Evolutionary conservation across 2,329 filamentous ascomycete species (phyloP), one percentile per base, ranked within the genome.

Genomic region (Colletotrichum sp.): DNA sequence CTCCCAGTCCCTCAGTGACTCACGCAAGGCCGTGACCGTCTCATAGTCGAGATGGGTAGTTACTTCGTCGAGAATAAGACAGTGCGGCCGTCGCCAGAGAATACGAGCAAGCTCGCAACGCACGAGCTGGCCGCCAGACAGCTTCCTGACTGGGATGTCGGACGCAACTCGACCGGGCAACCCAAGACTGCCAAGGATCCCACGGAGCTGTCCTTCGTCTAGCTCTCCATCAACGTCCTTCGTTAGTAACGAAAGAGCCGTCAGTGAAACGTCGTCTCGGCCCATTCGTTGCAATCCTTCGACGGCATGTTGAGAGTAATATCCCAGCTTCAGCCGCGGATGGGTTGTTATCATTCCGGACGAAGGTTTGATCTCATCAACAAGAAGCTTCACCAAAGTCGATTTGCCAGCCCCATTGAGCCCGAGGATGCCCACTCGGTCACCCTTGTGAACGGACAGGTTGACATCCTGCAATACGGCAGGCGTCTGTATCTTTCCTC

Each of bases 31-130:
- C 9, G 91, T 90, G 29, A 96, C 94, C 0, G 94, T 96, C 84
- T 97, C 92, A 77, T 94, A 95, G 82, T 98, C 95, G 55, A 98
- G 88, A 86, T 98, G 95, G 1, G 95, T 96, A 8, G 95, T 97
- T 29, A 95, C 93, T 83, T 95, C 95, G 82, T 96, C 95, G 9
- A 96, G 89, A 8, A 96, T 89, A 4, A 96, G 88, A 72, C 95
- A 90, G 78, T 96, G 94, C 25, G 94, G 94, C 5, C 90, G 87
- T 55, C 86, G 87, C 89, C 92, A 93, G 44, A 96, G 85, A n/a
- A 96, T 84, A 64, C 91, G 89, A 2, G 94, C 94, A 66, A 96
- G 86, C 76, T 93, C 92, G 69, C 87, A 87, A 22, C 90, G 86
- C 65, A 94, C 93, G 27, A 95, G 90, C 84, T 98, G 95, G 0